Base-by-base conservation (phyloP, 2,329 filamentous ascomycete genomes). In the Talaromyces albobiverticillius region DNA sequence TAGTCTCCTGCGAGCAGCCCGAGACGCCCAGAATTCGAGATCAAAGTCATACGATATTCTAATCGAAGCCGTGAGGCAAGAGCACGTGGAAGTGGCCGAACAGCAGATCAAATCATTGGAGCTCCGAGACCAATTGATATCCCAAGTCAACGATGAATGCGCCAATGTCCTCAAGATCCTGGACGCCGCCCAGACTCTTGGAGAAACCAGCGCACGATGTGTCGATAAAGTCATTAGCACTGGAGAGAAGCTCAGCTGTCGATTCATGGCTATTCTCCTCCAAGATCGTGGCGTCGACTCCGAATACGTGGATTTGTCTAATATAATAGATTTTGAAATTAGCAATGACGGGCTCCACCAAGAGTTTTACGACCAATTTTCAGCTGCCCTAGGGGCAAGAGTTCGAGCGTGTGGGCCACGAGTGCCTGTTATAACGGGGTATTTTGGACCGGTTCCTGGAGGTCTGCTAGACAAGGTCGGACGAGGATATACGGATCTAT, bases 401-500 rank as follows among this genome's bases (percentile, higher is more conserved):
- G 79, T 94, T 52, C 66, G 75, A 41, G 81, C 81, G 2, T 92
- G 88, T 64, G 81, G 78, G 32, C 79, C 82, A 61, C 82, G 83
- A 56, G 85, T 93, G 1, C 88, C 89, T 1, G 87, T 94, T 3
- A 79, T 93, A 47, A 97, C 94, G 11, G 94, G 94, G 14, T 99
- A 94, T 78, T 99, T 99, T 69, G 94, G 94, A 56, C 88, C 87
- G 55, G 89, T 97, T 2, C 93, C 93, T 0, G 92, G 92, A 13
- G 93, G 92, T 57, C 80, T 99, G 54, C 84, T 99, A 63, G 89
- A 93, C 63, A 88, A 95, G 62, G 89, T 99, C 59, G 94, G 94
- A 18, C 87, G 94, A 63, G 94, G 94, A 26, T 99, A 99, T 73
- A 97, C 94, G 9, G 94, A 99, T 72, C 82, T 99, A 45, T 97